Base-by-base conservation (phyloP, 371 early-diverging fungal genomes). In the Funneliformis caledonium region DNA sequence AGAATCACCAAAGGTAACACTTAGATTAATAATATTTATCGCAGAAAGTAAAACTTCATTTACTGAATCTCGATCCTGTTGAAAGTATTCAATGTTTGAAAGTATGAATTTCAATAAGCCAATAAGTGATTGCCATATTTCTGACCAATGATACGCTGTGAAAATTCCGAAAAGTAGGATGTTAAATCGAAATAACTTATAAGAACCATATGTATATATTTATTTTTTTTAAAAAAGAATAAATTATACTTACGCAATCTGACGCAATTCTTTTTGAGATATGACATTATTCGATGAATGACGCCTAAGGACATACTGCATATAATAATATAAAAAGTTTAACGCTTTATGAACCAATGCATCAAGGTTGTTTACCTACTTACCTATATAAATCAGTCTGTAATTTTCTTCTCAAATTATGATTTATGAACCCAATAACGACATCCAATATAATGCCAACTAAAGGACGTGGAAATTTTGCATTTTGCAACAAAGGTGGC, bases 381-480 rank as follows among this genome's bases (percentile, higher is more conserved):
- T 83, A 86, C 88, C 78, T 87, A 59, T 86, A 86, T 8, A 84
- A 81, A 31, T 80, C 76, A 12, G 85, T 56, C 65, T 86, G 84
- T 12, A 88, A 82, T 45, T 86, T 88, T 60, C 86, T 88, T 16
- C 85, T 80, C 69, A 87, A 82, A 50, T 86, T 87, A 76, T 87
- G 86, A 47, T 83, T 86, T 19, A 87, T 70, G 67, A 86, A 87
- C n/a, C 83, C 69, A 1, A 87, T 56, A 64, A 83, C 45, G 16
- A 80, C 82, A 75, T 88, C 88, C 42, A 88, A 45, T 19, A 84
- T 59, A 10, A 68, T 72, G 61, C 83, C 83, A 31, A 85, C 84
- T 8, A 87, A n/a, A 4, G 86, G 82, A n/a, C 85, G 77, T 2
- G 82, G 82, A 48, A 77, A 80, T 22, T 84, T 85, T 5, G 79